Evolutionary conservation across 2,329 filamentous ascomycete genomes (phyloP).

Genomic region (Camptophora hylomeconis): DNA sequence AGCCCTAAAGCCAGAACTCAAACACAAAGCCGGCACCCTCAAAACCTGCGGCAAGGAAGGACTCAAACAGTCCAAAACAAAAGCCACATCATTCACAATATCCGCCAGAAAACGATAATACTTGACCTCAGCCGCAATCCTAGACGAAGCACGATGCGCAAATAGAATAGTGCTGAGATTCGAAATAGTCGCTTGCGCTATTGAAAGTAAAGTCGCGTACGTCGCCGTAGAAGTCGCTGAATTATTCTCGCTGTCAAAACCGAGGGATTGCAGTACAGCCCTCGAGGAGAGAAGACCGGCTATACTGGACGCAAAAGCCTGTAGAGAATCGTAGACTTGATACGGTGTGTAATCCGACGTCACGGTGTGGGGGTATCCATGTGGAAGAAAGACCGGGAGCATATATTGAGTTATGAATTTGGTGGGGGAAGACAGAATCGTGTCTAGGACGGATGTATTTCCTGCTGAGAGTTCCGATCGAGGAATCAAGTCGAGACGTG

Average conservation of each 20-base stretch:
- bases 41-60: slow-evolving; percentile 53
- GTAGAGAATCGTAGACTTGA: slow-evolving; percentile 50
- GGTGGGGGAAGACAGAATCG: too few relatives aligned
- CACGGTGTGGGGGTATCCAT: slow-evolving; percentile 79
- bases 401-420: too few relatives aligned
- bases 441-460: too few relatives aligned
- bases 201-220: slow-evolving; percentile 65
- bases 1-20: slow-evolving; percentile 48
- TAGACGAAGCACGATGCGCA: slow-evolving; percentile 66
- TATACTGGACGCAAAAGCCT: slow-evolving; percentile 75
- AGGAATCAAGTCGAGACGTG: too few relatives aligned
- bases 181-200: slow-evolving; percentile 70
- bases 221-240: slow-evolving; percentile 49
- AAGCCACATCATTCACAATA: slow-evolving; percentile 74
- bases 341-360: slow-evolving; percentile 56
- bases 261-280: slow-evolving; percentile 62
- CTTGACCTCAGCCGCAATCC: slow-evolving; percentile 84
- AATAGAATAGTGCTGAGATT: slow-evolving; percentile 76
- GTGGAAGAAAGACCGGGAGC: slow-evolving; percentile 76
- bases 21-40: slow-evolving; percentile 46
- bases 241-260: slow-evolving; percentile 74
- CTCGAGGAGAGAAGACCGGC: slow-evolving; percentile 66
- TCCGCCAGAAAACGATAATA: slow-evolving; percentile 78
- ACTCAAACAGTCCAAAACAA: slow-evolving; percentile 73
- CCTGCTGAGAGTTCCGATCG: slow-evolving; percentile 2